A percentile compares a stretch with the other conserved stretches of the same genome.
Evolutionary conservation across 176 grass and related monocot genomes (phyloP).

Genomic region (Ananas comosus): DNA sequence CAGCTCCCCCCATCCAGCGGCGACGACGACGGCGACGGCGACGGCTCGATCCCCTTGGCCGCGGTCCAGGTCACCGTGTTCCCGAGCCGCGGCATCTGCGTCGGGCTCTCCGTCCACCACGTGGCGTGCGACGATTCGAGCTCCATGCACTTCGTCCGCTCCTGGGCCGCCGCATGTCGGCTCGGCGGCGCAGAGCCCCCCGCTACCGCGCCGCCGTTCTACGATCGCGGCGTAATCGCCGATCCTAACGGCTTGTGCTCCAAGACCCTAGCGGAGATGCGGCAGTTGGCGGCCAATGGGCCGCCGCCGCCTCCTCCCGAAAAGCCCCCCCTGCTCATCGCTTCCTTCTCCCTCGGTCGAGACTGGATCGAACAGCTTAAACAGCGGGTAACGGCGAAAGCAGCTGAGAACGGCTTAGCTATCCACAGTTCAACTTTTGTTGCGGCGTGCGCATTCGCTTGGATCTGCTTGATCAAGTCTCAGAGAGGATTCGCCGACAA

Average conservation of each 20-base stretch:
- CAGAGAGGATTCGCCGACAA: neutral
- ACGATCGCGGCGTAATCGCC: slow-evolving; percentile 35
- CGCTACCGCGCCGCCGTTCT: slow-evolving; percentile 26
- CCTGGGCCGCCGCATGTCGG: slow-evolving; percentile 44
- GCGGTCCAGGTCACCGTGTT: slow-evolving; percentile 78
- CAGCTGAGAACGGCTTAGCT: neutral
- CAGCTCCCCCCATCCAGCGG: slow-evolving; percentile 18
- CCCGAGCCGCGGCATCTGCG: slow-evolving; percentile 31
- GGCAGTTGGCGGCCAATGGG: slow-evolving; percentile 34
- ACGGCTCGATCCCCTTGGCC: slow-evolving; percentile 37
- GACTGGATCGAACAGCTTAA: slow-evolving; percentile 66
- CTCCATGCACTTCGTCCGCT: slow-evolving; percentile 83
- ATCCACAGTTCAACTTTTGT: slow-evolving; percentile 74
- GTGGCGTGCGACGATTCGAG: slow-evolving; percentile 89
- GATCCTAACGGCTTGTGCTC: slow-evolving; percentile 53
- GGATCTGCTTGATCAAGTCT: slow-evolving; percentile 54
- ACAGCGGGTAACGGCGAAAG: slow-evolving; percentile 27
- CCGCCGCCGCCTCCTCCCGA: slow-evolving; percentile 28
- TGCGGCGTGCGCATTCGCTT: slow-evolving; percentile 86
- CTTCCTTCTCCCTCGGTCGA: slow-evolving; percentile 51
- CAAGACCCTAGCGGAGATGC: slow-evolving; percentile 79
- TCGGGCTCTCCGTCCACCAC: slow-evolving; percentile 82
- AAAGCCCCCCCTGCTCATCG: slow-evolving; percentile 41
- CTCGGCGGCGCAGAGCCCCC: neutral
- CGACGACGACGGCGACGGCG: slow-evolving; percentile 6